Percentiles rank a stretch among this genome's conserved stretches.
phyloP scores from a whole-genome alignment of 805 yeast genomes.

The Barnettozyma populi region DNA sequence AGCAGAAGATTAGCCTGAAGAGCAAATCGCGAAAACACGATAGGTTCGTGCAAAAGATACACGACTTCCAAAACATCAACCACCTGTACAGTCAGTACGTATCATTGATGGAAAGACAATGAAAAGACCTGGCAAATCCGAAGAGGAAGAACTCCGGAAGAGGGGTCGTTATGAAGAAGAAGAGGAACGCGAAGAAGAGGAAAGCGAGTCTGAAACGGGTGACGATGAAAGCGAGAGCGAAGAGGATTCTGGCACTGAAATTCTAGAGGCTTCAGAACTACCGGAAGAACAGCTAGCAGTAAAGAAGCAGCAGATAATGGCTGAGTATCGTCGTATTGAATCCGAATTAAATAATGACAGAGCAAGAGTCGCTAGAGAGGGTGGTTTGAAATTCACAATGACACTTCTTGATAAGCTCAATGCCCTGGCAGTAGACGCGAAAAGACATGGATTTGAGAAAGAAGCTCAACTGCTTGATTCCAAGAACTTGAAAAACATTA shows the following conservation, averaged over 20 bases:
- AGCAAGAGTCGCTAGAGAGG: constrained; percentile 50
- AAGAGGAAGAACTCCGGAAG: background rate
- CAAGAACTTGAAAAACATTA: constrained; percentile 52
- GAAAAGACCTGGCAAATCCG: background rate
- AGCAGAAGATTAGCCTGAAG: background rate
- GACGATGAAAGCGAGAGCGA: constrained; percentile 13
- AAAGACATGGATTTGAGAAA: constrained; percentile 31
- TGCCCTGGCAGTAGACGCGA: constrained; percentile 38
- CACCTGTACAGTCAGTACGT: too few relatives aligned
- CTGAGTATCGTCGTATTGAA: constrained; percentile 29
- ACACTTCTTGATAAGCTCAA: constrained; percentile 42
- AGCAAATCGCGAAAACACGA: too few relatives aligned
- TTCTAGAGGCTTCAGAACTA: background rate
- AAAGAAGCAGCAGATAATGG: constrained; percentile 26
- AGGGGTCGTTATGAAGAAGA: background rate
- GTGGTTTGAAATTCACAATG: constrained; percentile 46
- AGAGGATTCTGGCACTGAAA: background rate
- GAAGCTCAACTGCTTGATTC: constrained; percentile 57
- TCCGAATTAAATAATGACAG: constrained; percentile 32
- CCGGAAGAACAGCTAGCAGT: constrained; percentile 4
- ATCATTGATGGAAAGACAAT: background rate
- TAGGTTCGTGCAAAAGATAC: too few relatives aligned
- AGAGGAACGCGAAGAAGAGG: constrained; percentile 7
- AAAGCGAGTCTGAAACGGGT: constrained; percentile 6
- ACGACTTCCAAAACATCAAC: background rate